Evolutionary conservation across 768 basidiomycete genomes (phyloP).

Genomic region (Ephemerocybe angulata): DNA sequence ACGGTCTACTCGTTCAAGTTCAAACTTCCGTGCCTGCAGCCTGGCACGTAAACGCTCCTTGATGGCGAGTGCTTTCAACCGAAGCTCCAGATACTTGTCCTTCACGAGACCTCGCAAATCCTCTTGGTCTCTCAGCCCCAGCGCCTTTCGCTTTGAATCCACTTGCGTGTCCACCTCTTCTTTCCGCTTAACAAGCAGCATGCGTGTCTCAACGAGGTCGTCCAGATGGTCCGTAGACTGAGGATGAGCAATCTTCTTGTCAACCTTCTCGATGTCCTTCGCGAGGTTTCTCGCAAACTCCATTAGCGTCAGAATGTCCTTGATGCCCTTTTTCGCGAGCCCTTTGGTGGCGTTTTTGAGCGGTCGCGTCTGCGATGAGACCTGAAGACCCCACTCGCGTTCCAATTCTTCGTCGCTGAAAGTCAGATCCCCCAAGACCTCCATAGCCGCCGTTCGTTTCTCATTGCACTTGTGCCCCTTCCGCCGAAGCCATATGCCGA

Average conservation of each 20-base stretch:
- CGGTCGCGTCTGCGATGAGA: constrained; percentile 15
- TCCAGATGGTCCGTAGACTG: background rate
- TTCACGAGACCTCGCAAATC: background rate
- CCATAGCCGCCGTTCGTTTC: background rate
- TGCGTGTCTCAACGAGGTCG: background rate
- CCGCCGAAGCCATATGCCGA: background rate
- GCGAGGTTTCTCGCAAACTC: background rate
- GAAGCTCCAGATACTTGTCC: background rate
- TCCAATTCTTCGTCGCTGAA: constrained; percentile 21
- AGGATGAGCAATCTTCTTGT: background rate
- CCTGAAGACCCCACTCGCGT: constrained; percentile 16
- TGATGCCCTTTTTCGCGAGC: background rate
- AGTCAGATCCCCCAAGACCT: background rate
- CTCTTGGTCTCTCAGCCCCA: background rate
- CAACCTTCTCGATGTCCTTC: background rate
- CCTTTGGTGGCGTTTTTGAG: background rate
- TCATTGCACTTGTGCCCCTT: background rate
- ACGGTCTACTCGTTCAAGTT: background rate
- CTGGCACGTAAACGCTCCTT: background rate
- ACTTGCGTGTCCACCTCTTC: background rate
- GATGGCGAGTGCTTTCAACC: background rate
- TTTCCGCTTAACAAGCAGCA: background rate
- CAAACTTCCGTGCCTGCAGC: background rate
- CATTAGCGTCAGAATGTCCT: background rate
- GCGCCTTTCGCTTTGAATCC: background rate